These are phyloP conservation scores for Irpex sp. DNA, from an alignment of 1,284 basidiomycete genomes.

Conservation along the genomic window DNA sequence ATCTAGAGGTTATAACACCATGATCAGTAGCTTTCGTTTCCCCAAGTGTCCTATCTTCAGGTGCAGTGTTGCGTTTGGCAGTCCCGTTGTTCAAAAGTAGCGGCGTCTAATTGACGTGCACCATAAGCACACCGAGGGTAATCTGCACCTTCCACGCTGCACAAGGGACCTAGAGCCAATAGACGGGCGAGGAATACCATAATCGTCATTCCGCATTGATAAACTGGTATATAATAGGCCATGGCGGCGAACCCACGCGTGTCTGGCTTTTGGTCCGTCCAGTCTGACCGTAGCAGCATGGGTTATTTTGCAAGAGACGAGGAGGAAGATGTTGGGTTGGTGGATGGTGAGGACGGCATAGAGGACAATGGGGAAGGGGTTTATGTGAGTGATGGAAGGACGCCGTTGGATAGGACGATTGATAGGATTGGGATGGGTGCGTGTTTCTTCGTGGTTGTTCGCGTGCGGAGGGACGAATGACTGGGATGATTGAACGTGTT, in stretches of 20 bases:
- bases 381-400: slow-evolving; percentile 57
- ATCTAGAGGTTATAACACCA: too few species aligned
- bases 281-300: slow-evolving; percentile 19
- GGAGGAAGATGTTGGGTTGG: slow-evolving; percentile 32
- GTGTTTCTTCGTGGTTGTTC: slow-evolving; percentile 19
- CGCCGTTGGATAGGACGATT: slow-evolving; percentile 87
- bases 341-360: slow-evolving; percentile 31
- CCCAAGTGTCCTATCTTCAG: too few species aligned
- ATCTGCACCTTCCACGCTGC: too few species aligned
- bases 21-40: too few species aligned
- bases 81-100: too few species aligned
- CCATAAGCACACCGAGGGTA: too few species aligned
- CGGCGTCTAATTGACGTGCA: too few species aligned
- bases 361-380: slow-evolving; percentile 42
- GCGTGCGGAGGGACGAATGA: not conserved
- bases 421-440: slow-evolving; percentile 91
- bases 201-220: too few species aligned
- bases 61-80: too few species aligned
- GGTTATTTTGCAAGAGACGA: slow-evolving; percentile 40
- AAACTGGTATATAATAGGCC: slow-evolving; percentile 19
- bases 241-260: slow-evolving; percentile 50
- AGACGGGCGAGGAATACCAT: too few species aligned
- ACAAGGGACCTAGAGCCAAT: too few species aligned
- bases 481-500: not conserved
- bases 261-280: slow-evolving; percentile 52